Percentiles rank a stretch among this genome's conserved stretches.
phyloP scores from a whole-genome alignment of 2,329 filamentous ascomycete species.

The Lasiodiplodia sp. region DNA sequence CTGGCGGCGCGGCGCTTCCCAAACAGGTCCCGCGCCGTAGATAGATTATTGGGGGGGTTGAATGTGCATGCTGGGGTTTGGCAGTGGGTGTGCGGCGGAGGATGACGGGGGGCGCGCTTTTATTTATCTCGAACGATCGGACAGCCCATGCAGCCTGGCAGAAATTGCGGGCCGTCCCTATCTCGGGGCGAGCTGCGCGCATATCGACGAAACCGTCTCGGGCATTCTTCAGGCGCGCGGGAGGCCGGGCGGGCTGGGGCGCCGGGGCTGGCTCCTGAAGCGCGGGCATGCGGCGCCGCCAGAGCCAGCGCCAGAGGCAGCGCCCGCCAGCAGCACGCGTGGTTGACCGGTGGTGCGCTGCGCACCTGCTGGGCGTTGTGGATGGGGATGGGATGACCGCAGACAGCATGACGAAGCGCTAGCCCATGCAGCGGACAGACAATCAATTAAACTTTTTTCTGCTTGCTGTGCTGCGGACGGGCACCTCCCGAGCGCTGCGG shows the following conservation, averaged over 20 bases:
- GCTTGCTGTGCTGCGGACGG: slow-evolving; percentile 26
- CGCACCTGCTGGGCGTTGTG: slow-evolving; percentile 7
- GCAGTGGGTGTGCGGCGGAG: slow-evolving; percentile 23
- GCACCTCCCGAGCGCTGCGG: slow-evolving; percentile 28
- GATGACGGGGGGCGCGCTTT: slow-evolving; percentile 19
- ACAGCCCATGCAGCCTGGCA: slow-evolving; percentile 28
- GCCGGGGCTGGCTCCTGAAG: slow-evolving; percentile 27
- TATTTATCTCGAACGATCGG: slow-evolving; percentile 30
- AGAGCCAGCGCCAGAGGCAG: slow-evolving; percentile 4
- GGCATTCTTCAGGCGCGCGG: slow-evolving; percentile 24
- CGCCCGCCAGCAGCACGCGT: background rate
- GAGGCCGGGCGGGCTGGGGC: slow-evolving; percentile 20
- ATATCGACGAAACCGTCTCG: slow-evolving; percentile 22
- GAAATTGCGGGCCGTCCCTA: slow-evolving; percentile 30
- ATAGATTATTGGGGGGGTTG: slow-evolving; percentile 25
- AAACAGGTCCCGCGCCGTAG: slow-evolving; percentile 26
- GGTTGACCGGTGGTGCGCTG: slow-evolving; percentile 5
- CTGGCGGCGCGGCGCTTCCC: slow-evolving; percentile 25
- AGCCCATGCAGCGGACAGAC: slow-evolving; percentile 18
- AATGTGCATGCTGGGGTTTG: slow-evolving; percentile 4
- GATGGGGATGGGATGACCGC: slow-evolving; percentile 22
- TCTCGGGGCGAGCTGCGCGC: slow-evolving; percentile 25
- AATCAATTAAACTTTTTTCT: slow-evolving; percentile 31
- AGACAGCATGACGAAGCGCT: slow-evolving; percentile 29
- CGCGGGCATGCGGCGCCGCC: slow-evolving; percentile 18